These are phyloP conservation scores for Globisporangium barbulae DNA, from an alignment of 352 stramenopile genomes.

Conservation along the genomic window DNA sequence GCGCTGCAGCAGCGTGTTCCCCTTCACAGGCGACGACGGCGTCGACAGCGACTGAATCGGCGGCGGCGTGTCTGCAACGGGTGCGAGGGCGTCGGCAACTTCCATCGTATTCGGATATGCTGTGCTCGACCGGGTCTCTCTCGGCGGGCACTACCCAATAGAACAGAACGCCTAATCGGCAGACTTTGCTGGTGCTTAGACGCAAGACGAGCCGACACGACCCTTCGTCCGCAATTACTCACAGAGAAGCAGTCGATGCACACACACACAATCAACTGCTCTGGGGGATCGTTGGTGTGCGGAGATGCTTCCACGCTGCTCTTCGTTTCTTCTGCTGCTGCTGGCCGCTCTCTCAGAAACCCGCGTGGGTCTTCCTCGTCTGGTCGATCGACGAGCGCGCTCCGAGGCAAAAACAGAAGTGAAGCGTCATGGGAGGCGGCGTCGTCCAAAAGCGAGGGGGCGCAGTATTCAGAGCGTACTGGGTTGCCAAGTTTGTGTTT, in stretches of 20 bases:
- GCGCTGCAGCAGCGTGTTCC: conserved; percentile 34
- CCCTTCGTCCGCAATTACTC: too few species aligned
- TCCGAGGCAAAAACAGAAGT: conserved; percentile 14
- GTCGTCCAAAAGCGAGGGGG: conserved; percentile 8
- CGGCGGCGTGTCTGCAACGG: background rate
- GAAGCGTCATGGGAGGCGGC: conserved; percentile 16
- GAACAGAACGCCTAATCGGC: too few species aligned
- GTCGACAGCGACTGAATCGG: conserved; percentile 5
- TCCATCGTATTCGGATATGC: conserved; percentile 8
- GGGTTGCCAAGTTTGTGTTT: conserved; percentile 5
- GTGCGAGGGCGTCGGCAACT: background rate
- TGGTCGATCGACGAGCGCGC: conserved; percentile 3
- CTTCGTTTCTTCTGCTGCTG: background rate
- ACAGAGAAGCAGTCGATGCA: too few species aligned
- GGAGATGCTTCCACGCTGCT: background rate
- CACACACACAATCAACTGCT: background rate
- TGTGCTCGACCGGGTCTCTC: too few species aligned
- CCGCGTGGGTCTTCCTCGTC: background rate
- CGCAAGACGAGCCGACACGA: too few species aligned
- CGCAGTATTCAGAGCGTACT: background rate
- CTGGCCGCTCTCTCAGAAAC: background rate
- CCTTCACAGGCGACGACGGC: conserved; percentile 16
- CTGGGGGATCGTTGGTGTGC: background rate
- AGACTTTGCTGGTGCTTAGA: too few species aligned
- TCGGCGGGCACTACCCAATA: background rate